A percentile compares a stretch with the other conserved stretches of the same genome.
These are phyloP conservation scores for Penicillium robsamsonii DNA, from an alignment of 495 filamentous ascomycete species.

Conservation along the genomic window DNA sequence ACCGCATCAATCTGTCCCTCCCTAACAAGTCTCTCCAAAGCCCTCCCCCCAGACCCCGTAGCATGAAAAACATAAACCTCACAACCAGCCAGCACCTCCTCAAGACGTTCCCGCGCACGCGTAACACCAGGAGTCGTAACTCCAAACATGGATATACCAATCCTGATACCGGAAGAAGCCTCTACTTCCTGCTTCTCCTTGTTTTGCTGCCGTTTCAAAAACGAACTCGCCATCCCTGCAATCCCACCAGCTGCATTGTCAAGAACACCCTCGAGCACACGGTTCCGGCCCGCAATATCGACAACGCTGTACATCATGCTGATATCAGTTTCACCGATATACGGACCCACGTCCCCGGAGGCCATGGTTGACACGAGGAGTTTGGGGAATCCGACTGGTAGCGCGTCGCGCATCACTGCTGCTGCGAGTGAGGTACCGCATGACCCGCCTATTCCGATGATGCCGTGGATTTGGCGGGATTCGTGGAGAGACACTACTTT, in stretches of 20 bases:
- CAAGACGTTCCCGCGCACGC: conserved; percentile 44
- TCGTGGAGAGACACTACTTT: conserved; percentile 36
- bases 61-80: conserved; percentile 69
- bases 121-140: conserved; percentile 65
- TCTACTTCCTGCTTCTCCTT: conserved; percentile 1
- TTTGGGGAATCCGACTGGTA: conserved; percentile 66
- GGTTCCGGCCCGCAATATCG: conserved; percentile 65
- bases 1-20: conserved; percentile 58
- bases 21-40: conserved; percentile 61
- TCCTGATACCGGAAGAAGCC: conserved; percentile 28
- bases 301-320: conserved; percentile 68
- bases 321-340: conserved; percentile 65
- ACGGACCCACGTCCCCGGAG: conserved; percentile 55
- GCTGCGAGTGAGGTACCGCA: conserved; percentile 57
- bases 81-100: conserved; percentile 28
- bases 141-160: conserved; percentile 72
- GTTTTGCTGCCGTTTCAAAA: conserved; percentile 14
- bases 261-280: conserved; percentile 53
- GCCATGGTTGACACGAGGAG: conserved; percentile 68
- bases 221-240: conserved; percentile 51
- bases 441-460: conserved; percentile 57
- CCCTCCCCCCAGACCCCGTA: conserved; percentile 62
- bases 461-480: conserved; percentile 46
- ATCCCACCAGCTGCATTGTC: conserved; percentile 61
- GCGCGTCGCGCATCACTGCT: conserved; percentile 53